Percentiles rank a stretch among this genome's conserved stretches.
These are phyloP conservation scores for Saccharomyces hybrid DNA, from an alignment of 1,139 yeast species.

Conservation along the genomic window DNA sequence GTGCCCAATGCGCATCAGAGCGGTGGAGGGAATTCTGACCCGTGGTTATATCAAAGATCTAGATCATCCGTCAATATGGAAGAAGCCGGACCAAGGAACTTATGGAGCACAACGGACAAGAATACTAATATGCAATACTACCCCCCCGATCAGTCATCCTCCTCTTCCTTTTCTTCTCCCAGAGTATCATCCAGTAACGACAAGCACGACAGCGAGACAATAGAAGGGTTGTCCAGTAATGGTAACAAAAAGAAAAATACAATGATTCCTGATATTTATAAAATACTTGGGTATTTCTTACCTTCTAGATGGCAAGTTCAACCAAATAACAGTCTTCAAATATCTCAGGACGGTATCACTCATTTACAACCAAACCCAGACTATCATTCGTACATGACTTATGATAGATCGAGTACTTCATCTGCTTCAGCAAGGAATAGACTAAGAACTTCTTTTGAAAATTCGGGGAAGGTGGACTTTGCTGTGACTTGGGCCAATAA, in stretches of 20 bases:
- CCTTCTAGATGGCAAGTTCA: slow-evolving; percentile 35
- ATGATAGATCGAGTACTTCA: slow-evolving; percentile 23
- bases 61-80: background rate
- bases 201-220: background rate
- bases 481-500: slow-evolving; percentile 39
- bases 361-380: slow-evolving; percentile 26
- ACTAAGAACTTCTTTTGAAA: slow-evolving; percentile 16
- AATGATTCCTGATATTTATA: slow-evolving; percentile 18
- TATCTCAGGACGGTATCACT: slow-evolving; percentile 29
- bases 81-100: background rate
- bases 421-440: slow-evolving; percentile 17
- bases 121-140: background rate
- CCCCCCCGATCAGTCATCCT: background rate
- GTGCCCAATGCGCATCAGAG: slow-evolving; percentile 2
- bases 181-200: background rate
- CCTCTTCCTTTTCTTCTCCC: background rate
- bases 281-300: slow-evolving; percentile 29
- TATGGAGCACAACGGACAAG: background rate
- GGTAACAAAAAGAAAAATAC: slow-evolving; percentile 14
- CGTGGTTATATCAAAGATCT: background rate
- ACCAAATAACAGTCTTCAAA: slow-evolving; percentile 28
- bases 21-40: background rate
- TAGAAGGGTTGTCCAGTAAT: background rate
- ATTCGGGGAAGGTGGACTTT: slow-evolving; percentile 29
- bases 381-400: slow-evolving; percentile 33